phyloP scores from a whole-genome alignment of 129 eudicot species.

The Kitagawia praeruptora region DNA sequence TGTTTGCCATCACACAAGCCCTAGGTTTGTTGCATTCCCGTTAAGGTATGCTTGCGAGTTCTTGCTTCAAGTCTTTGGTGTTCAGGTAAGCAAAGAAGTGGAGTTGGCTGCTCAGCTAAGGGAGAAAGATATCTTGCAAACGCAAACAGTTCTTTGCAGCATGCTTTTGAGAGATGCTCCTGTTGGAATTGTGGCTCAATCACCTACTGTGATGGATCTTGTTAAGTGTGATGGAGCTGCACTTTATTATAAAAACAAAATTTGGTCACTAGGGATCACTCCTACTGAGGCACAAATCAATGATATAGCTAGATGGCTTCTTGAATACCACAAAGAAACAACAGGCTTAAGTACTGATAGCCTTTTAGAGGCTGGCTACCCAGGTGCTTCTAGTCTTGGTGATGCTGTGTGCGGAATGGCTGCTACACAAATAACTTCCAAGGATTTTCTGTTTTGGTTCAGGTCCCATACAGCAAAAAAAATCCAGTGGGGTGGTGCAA shows the following conservation, averaged over 20 bases:
- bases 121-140: slow-evolving; percentile 65
- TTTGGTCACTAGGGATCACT: slow-evolving; percentile 65
- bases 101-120: slow-evolving; percentile 64
- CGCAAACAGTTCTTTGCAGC: slow-evolving; percentile 81
- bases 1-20: slow-evolving; percentile 70
- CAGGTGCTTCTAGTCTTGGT: slow-evolving; percentile 53
- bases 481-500: slow-evolving; percentile 92
- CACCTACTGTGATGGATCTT: slow-evolving; percentile 85
- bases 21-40: slow-evolving; percentile 74
- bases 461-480: slow-evolving; percentile 84
- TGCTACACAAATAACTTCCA: slow-evolving; percentile 58
- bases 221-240: slow-evolving; percentile 89
- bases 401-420: slow-evolving; percentile 86
- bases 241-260: slow-evolving; percentile 49
- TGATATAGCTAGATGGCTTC: slow-evolving; percentile 71
- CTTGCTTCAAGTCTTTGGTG: slow-evolving; percentile 69
- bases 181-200: slow-evolving; percentile 57
- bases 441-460: slow-evolving; percentile 74
- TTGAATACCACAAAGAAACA: slow-evolving; percentile 47
- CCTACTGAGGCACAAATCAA: slow-evolving; percentile 64
- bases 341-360: slow-evolving; percentile 85
- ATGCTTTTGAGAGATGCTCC: slow-evolving; percentile 84
- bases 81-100: slow-evolving; percentile 74
- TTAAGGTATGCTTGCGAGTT: slow-evolving; percentile 81
- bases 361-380: slow-evolving; percentile 76